Percentiles rank a stretch among this genome's conserved stretches.
phyloP scores from a whole-genome alignment of 345 rosid genomes.

The Eucalyptus pauciflora region DNA sequence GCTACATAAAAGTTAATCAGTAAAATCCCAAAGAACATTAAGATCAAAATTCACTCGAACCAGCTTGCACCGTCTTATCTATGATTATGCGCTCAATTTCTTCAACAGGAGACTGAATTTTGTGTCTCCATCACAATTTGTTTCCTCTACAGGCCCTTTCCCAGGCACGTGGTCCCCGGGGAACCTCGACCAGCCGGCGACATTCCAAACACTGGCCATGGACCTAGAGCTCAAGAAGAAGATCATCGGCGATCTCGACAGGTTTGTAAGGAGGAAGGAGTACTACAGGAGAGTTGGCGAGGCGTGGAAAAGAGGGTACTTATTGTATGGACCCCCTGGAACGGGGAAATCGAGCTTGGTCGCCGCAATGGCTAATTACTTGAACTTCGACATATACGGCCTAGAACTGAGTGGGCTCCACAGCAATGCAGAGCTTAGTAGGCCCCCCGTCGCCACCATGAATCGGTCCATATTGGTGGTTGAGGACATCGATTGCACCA shows the following conservation, averaged over 20 bases:
- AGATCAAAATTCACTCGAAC: neutral
- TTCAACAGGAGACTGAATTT: neutral
- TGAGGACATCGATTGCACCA: constrained; percentile 2
- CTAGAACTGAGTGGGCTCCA: neutral
- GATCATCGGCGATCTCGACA: neutral
- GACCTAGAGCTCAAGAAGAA: neutral
- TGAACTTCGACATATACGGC: neutral
- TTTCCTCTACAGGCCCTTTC: neutral
- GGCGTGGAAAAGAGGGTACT: neutral
- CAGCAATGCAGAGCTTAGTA: neutral
- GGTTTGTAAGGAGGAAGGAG: neutral
- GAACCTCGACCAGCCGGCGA: neutral
- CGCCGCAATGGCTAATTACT: constrained; percentile 2
- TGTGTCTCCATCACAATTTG: neutral
- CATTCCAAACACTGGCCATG: neutral
- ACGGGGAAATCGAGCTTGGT: constrained; percentile 1
- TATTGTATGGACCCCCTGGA: neutral
- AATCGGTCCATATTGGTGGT: constrained; percentile 2
- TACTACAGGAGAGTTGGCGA: rapidly evolving
- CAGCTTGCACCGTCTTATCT: neutral
- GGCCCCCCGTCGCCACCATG: neutral
- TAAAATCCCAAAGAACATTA: neutral
- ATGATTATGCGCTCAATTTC: neutral
- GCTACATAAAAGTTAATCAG: neutral
- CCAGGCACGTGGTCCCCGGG: neutral